Evolutionary conservation across 306 rosid species (phyloP), one percentile per base, ranked within the genome.

Genomic region (Abrus precatorius): DNA sequence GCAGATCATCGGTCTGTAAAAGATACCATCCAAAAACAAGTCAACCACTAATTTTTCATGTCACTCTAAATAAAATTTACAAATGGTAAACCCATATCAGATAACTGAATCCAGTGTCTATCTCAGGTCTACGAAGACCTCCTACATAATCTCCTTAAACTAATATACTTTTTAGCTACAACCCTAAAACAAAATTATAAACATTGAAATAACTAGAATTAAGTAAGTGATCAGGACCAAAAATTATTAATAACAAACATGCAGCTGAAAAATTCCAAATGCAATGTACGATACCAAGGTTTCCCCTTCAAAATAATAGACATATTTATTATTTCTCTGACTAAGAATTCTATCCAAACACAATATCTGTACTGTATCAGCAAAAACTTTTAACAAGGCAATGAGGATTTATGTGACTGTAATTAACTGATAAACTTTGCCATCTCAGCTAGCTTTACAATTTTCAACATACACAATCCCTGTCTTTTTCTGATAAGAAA

Each of bases 1-100:
- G 99, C 86, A 96, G 90, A 90, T 96, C 99, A 83, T 96, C 99
- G 1, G 99, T 96, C 99, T 96, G 93, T 57, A 83, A 87, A 85
- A 77, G 80, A 64, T 74, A 49, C 55, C 83, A 85, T 69, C 75
- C 83, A 70, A 72, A 84, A 70, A 54, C 55, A 80, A 72, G 83
- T 77, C 82, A 79, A 71, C 75, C n/a, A 53, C 27, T 44, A 66
- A 50, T 28, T 71, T 78, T 12, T 57, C 66, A 62, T 62, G 80
- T 75, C 30, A 63, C 44, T 69, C 72, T 61, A 73, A 40, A 75
- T 75, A 62, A 72, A 43, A 47, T 60, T 41, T 67, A n/a, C 49
- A 82, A 83, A 61, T 34, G 28, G 67, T 59, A 33, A 80, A 63
- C 69, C 20, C 57, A 75, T 36, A 41, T 56, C 36, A 64, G 61